Evolutionary conservation across 495 filamentous ascomycete genomes (phyloP).

Genomic region (Penicillium lividum): DNA sequence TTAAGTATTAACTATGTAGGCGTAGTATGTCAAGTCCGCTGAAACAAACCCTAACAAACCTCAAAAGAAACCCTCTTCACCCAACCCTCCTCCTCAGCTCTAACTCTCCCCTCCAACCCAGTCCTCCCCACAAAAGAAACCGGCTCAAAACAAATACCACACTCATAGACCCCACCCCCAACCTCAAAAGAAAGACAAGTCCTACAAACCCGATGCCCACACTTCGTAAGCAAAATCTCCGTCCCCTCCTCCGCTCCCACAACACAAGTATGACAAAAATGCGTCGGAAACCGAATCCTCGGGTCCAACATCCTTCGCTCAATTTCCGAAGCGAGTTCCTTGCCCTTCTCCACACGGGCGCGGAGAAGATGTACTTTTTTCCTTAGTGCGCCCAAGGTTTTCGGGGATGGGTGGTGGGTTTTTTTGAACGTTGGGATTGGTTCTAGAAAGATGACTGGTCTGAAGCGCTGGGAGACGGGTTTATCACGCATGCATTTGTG

Average conservation of each 20-base stretch:
- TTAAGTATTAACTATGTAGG: too few relatives aligned
- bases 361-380: slow-evolving; percentile 20
- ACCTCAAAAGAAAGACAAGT: slow-evolving; percentile 28
- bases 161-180: slow-evolving; percentile 23
- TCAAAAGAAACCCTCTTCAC: slow-evolving; percentile 2
- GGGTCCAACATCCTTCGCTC: slow-evolving; percentile 26
- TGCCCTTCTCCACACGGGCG: slow-evolving; percentile 31
- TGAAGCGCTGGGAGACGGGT: slow-evolving; percentile 21
- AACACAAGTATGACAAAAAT: slow-evolving; percentile 33
- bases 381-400: too few relatives aligned
- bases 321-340: slow-evolving; percentile 29
- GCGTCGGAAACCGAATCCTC: slow-evolving; percentile 18
- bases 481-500: slow-evolving; percentile 20
- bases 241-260: slow-evolving; percentile 14
- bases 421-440: slow-evolving; percentile 20
- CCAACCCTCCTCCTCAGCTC: not conserved
- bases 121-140: slow-evolving; percentile 17
- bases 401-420: slow-evolving; percentile 9
- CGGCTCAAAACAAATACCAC: slow-evolving; percentile 28
- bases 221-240: slow-evolving; percentile 26
- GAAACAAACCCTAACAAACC: not conserved
- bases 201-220: slow-evolving; percentile 28
- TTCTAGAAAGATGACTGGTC: slow-evolving; percentile 26
- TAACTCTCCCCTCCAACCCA: slow-evolving; percentile 9
- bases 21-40: not conserved